Conservation (phyloP, 768 basidiomycete species). For the Polyporus arcularius region DNA sequence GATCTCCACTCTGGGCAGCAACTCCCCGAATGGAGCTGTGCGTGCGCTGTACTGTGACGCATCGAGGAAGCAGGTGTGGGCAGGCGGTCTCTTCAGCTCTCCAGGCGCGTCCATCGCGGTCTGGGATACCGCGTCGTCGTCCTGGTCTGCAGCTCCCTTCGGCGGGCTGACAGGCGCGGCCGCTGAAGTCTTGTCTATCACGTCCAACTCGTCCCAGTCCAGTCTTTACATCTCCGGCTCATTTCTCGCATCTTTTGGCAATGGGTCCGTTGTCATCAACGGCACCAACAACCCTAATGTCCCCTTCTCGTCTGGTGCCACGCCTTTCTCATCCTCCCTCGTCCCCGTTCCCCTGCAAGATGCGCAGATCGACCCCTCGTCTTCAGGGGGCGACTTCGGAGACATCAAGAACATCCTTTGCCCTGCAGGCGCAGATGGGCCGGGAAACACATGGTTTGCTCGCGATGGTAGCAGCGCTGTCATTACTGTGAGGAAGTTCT, state of each 20-base stretch:
- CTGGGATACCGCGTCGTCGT: constrained; percentile 59
- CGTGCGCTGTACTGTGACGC: constrained; percentile 77
- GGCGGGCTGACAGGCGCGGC: constrained; percentile 74
- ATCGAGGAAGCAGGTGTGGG: constrained; percentile 68
- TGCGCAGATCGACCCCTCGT: constrained; percentile 61
- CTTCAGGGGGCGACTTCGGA: constrained; percentile 58
- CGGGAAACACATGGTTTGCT: constrained; percentile 85
- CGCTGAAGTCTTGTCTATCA: constrained; percentile 73
- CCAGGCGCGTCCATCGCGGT: constrained; percentile 69
- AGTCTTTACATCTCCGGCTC: constrained; percentile 89
- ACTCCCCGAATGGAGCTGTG: constrained; percentile 77
- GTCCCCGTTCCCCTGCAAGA: constrained; percentile 73
- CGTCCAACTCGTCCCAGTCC: constrained; percentile 64
- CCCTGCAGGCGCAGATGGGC: constrained; percentile 78
- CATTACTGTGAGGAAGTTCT: constrained; percentile 76
- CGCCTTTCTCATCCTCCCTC: constrained; percentile 86
- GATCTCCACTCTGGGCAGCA: constrained; percentile 64
- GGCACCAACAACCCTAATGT: constrained; percentile 84
- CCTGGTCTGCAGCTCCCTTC: constrained; percentile 83
- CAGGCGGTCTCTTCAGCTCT: constrained; percentile 72
- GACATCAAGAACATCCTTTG: constrained; percentile 77
- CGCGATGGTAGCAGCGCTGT: constrained; percentile 68
- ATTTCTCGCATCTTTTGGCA: constrained; percentile 75
- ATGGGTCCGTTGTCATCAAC: constrained; percentile 52
- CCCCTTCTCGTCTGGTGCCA: constrained; percentile 78